Evolutionary conservation across 164 flowering plant species (phyloP), one percentile per base, ranked within the genome.

Genomic region (Magnolia kwangsiensis): DNA sequence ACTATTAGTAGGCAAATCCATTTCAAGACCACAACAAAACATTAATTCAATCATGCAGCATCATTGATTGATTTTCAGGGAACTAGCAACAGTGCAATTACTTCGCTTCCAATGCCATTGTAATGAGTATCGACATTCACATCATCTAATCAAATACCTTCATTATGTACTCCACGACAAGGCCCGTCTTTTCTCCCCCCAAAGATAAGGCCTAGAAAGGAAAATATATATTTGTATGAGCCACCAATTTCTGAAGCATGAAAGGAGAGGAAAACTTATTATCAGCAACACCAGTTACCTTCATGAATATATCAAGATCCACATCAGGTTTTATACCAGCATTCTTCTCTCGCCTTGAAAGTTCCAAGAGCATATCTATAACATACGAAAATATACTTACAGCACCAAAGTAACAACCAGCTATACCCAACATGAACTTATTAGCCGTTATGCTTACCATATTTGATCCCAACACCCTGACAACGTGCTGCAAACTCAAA

Each of bases 231-330:
- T 37, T 37, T 37, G 45, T 37, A 37, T 37, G 45, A 37, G 45
- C 45, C 7, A 37, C 45, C 7, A 37, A 37, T 37, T 37, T 37
- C 45, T 37, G 45, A 37, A 37, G 45, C 59, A 67, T 71, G 29
- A 78, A 23, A n/a, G 45, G 45, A 37, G 45, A 37, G 45, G 45
- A 37, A 37, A 37, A 4, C 45, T 37, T 37, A 37, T 37, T 37
- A 37, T 37, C 7, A 37, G 45, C 0, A 2, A 16, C 61, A 76
- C 21, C 31, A 77, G 51, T 19, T 79, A 93, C 99, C 97, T 96
- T 96, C 90, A 96, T 91, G 82, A 94, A 93, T 82, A 96, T 85
- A 80, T 96, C 99, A 82, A 96, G 95, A 87, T 96, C 99, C 82
- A 90, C 98, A 79, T 94, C 99, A 27, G 99, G 98, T 81, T 88